Base-by-base conservation (phyloP, 257 asterid genomes). In the Anisodus tanguticus region DNA sequence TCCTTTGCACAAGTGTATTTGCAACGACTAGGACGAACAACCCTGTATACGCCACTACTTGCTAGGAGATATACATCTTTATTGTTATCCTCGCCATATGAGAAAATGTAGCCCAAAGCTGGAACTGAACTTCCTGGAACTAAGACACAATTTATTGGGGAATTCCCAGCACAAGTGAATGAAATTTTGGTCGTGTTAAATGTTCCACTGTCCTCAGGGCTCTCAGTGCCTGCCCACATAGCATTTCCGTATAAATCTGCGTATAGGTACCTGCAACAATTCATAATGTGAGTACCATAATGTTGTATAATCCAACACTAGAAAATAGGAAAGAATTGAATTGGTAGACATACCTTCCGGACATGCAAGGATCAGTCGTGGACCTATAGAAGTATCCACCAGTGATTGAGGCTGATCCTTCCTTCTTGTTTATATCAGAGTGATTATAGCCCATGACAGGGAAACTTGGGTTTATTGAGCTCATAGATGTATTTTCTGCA, bases 391-490 rank as follows among this genome's bases (percentile, higher is more conserved):
- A 86, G 90, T 94, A 94, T 86, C 99, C 99, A 55, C 99, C 98
- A 4, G 93, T 92, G 85, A 95, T 93, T 76, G 99, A 93, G 80
- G 97, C 97, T 2, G 99, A 95, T 45, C 99, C 97, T 83, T 88
- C 90, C 1, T 88, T 88, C 60, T 84, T 78, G 88, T 94, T 90
- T 9, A 94, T 92, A 22, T 91, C 93, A 39, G 97, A 87, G 89
- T 95, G 99, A 78, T 91, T 90, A 81, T 95, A 95, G 81, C 97
- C 97, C 98, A 96, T 90, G 16, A 96, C 94, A 15, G 99, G 99
- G 88, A 90, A 92, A 67, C 93, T 92, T 6, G 89, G 88, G 35
- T 83, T 91, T 67, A 79, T 84, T 8, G 93, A 83, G 22, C 47
- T 82, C 5, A 31, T 78, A 8, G 99, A 93, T 64, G 93, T 82